Base-by-base conservation (phyloP, 345 rosid species). In the Anacardium occidentale region DNA sequence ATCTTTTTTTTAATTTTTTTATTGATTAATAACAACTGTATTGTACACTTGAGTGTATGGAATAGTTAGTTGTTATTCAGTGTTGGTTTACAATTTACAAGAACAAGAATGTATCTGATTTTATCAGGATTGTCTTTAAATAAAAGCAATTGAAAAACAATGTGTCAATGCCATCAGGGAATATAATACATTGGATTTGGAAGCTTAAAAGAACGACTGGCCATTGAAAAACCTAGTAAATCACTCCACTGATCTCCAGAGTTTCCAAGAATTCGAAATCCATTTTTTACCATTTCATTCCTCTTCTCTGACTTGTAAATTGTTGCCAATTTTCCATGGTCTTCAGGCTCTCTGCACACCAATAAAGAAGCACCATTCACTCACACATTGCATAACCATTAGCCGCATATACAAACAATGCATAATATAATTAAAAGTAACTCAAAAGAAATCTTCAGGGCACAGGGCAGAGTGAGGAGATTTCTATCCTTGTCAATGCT, bases 201-300 rank as follows among this genome's bases (percentile, higher is more conserved):
- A 62, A 90, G 83, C 84, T 95, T 92, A 83, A 92, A 95, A 3
- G 98, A 92, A 20, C 97, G 90, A 47, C 3, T 60, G 10, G 96
- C 87, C 81, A 89, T 78, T 2, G 85, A 34, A 47, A 81, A 72
- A 42, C 97, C 97, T 71, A 92, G 73, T 78, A 94, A 75, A 79
- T 94, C 97, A 52, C 97, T 94, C 97, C 98, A 94, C 17, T 94
- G 98, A 67, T 94, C 98, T 44, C 98, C 97, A 5, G 92, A 89
- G 72, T 94, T 94, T 17, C 98, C 98, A 9, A 77, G 81, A 61
- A 94, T 88, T 73, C 95, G 79, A 55, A 80, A 92, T 69, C 97
- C 97, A 40, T 88, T 89, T 63, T 74, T 70, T 71, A 78, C 84
- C 90, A 95, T 89, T 84, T 87, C 90, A 55, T 76, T 84, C 76